These are phyloP conservation scores for Amanita polypyramis DNA, from an alignment of 768 basidiomycete species.

Conservation along the genomic window DNA sequence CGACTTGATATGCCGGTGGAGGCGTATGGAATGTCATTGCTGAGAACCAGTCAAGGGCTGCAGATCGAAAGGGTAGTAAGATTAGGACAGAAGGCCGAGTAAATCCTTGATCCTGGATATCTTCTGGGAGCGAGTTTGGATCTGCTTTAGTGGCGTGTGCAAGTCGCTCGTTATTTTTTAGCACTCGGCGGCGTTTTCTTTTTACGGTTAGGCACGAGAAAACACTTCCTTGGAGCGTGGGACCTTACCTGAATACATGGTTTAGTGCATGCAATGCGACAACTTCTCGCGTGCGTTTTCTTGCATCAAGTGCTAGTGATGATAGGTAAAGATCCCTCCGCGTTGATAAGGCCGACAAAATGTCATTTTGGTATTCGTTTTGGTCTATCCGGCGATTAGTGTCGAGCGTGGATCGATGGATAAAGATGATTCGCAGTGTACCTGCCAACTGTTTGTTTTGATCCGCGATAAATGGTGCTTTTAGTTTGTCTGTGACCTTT, in stretches of 20 bases:
- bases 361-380: slow-evolving; percentile 49
- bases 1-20: slow-evolving; percentile 65
- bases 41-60: slow-evolving; percentile 74
- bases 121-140: slow-evolving; percentile 46
- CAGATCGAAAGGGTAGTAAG: slow-evolving; percentile 88
- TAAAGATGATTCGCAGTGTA: neutral
- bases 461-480: slow-evolving; percentile 39
- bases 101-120: slow-evolving; percentile 94
- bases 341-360: slow-evolving; percentile 54
- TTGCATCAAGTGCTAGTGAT: slow-evolving; percentile 52
- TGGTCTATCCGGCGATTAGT: slow-evolving; percentile 21
- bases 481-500: slow-evolving; percentile 50
- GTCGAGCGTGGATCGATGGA: neutral
- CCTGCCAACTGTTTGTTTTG: slow-evolving; percentile 28
- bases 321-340: slow-evolving; percentile 74
- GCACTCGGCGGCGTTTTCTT: slow-evolving; percentile 82
- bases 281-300: slow-evolving; percentile 53
- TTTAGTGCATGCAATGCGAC: slow-evolving; percentile 75
- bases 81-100: slow-evolving; percentile 91
- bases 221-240: neutral
- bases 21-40: slow-evolving; percentile 72
- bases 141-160: slow-evolving; percentile 54
- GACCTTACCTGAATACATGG: slow-evolving; percentile 75
- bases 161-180: slow-evolving; percentile 94
- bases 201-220: slow-evolving; percentile 1